Conservation (phyloP, 495 filamentous ascomycete genomes). For the Aspergillus wentii region DNA sequence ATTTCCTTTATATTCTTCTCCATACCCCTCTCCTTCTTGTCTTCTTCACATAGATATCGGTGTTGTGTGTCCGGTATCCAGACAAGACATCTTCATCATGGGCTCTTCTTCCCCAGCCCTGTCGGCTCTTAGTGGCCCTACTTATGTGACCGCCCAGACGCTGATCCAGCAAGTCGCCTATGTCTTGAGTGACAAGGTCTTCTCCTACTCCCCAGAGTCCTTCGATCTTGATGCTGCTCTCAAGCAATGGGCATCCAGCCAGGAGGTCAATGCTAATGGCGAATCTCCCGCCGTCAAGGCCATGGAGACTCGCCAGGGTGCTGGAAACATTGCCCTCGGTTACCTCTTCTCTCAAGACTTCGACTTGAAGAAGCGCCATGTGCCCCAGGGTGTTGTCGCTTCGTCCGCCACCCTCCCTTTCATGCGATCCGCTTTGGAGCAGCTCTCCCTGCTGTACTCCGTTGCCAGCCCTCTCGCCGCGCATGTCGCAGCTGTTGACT, state of each 20-base stretch:
- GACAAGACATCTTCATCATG: slow-evolving; percentile 34
- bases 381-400: slow-evolving; percentile 85
- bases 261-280: slow-evolving; percentile 74
- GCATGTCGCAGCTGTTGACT: slow-evolving; percentile 92
- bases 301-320: slow-evolving; percentile 84
- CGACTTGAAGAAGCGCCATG: slow-evolving; percentile 80
- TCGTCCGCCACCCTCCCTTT: slow-evolving; percentile 75
- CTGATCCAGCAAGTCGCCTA: slow-evolving; percentile 96
- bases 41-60: slow-evolving; percentile 22
- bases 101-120: slow-evolving; percentile 29
- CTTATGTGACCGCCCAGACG: slow-evolving; percentile 85
- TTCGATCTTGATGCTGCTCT: slow-evolving; percentile 84
- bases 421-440: slow-evolving; percentile 80
- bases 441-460: slow-evolving; percentile 81
- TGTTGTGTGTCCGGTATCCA: slow-evolving; percentile 18
- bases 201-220: slow-evolving; percentile 89
- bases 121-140: slow-evolving; percentile 74
- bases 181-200: slow-evolving; percentile 89
- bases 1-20: slow-evolving; percentile 9
- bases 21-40: slow-evolving; percentile 9
- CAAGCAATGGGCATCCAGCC: slow-evolving; percentile 62
- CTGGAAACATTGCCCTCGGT: slow-evolving; percentile 86
- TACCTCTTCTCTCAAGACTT: slow-evolving; percentile 98
- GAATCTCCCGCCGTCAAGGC: slow-evolving; percentile 70
- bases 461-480: slow-evolving; percentile 88